Evolutionary conservation across 495 filamentous ascomycete species (phyloP), one percentile per base, ranked within the genome.

Genomic region (Echria macrotheca): DNA sequence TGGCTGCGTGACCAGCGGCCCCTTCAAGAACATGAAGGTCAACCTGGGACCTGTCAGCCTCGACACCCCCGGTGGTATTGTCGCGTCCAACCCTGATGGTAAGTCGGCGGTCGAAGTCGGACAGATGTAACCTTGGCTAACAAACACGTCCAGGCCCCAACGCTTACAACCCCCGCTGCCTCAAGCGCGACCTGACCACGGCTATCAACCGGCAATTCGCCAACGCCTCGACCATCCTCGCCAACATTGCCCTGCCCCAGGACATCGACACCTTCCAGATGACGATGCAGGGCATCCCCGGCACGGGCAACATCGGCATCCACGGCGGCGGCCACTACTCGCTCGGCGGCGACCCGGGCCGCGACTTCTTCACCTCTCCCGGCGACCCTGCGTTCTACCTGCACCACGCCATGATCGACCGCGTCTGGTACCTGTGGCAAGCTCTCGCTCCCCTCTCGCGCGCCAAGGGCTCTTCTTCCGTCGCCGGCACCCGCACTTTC

Each of bases 381-480:
- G 79, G 80, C 6, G 84, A 87, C 47, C 82, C 83, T 8, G 72
- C 69, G 1, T 88, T 88, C 66, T 87, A 67, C 56, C 68, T 81
- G 14, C 84, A 86, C 57, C 84, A 87, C 56, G 74, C 67, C 24
- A 76, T 76, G 74, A 72, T 87, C 43, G 84, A 87, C 59, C 75
- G 78, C 12, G 46, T 78, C 2, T 88, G 76, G 73, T 82, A 78
- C 73, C 78, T 80, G 10, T 88, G 85, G 84, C 82, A 88, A 67
- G 39, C 31, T 15, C 57, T 68, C 24, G 59, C 72, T 51, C 60
- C 67, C 1, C 44, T 44, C 14, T 47, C 41, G 4, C 57, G 67
- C 26, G 45, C 60, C 22, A 22, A 49, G 18, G 37, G 44, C 32
- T 11, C 12, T 5, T 2, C 11, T 2, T 43, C 44, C 8, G 21